Evolutionary conservation across 805 yeast genomes (phyloP).

Genomic region (Hanseniaspora taiwanica): DNA sequence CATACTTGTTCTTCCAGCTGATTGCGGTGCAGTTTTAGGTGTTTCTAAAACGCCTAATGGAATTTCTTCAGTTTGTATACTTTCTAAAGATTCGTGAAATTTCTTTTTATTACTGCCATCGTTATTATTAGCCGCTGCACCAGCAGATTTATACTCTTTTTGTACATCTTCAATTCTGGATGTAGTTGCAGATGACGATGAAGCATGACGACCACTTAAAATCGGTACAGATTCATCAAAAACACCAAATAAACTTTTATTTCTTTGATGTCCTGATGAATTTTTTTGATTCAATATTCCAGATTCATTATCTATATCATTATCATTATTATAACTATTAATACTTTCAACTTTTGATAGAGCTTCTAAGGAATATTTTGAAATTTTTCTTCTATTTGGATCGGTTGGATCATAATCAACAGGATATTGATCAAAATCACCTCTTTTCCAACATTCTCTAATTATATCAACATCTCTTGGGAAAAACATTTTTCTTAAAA

Average conservation of each 20-base stretch:
- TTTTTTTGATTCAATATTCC: background rate
- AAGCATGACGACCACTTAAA: background rate
- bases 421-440: constrained; percentile 58
- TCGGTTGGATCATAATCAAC: constrained; percentile 68
- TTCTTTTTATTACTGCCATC: background rate
- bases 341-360: background rate
- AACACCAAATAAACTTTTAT: background rate
- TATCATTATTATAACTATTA: background rate
- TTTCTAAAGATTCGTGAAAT: background rate
- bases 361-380: constrained; percentile 26
- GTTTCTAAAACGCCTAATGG: background rate
- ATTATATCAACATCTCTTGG: constrained; percentile 66
- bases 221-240: background rate
- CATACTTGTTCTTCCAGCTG: background rate
- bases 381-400: constrained; percentile 44
- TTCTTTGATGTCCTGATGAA: background rate
- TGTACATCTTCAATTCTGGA: no score
- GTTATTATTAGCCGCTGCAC: no score
- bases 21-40: background rate
- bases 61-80: constrained; percentile 1
- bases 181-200: background rate
- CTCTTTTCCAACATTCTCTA: constrained; percentile 53
- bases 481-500: constrained; percentile 34
- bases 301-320: background rate
- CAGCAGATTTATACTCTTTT: no score